A percentile compares a stretch with the other conserved stretches of the same genome.
These are phyloP conservation scores for Arabis alpina DNA, from an alignment of 345 rosid species.

Conservation along the genomic window DNA sequence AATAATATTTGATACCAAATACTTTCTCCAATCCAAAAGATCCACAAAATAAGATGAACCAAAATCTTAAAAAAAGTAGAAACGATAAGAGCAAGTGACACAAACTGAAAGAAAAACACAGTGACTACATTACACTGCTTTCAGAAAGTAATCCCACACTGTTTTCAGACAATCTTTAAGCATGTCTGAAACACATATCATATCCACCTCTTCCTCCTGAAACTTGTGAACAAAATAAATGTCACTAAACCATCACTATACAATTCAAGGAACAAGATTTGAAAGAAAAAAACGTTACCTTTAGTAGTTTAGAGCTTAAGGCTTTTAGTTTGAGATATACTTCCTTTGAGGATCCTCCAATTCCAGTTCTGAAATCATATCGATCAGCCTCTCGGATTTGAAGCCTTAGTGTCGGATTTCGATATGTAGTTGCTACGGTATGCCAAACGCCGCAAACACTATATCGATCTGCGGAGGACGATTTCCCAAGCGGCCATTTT, in stretches of 20 bases:
- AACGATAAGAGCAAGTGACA: conserved; percentile 20
- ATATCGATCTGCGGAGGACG: conserved; percentile 45
- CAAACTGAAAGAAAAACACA: conserved; percentile 11
- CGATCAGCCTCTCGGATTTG: conserved; percentile 62
- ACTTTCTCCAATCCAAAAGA: conserved; percentile 12
- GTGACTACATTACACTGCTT: conserved; percentile 23
- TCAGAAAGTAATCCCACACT: conserved; percentile 30
- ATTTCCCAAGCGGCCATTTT: conserved; percentile 60
- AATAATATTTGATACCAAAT: background rate
- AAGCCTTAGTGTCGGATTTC: conserved; percentile 48
- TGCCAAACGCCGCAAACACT: conserved; percentile 59
- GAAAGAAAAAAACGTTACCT: conserved; percentile 7
- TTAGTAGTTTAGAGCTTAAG: conserved; percentile 27
- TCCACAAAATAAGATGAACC: background rate
- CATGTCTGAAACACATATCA: conserved; percentile 32
- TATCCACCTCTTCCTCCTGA: conserved; percentile 30
- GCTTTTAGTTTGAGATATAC: conserved; percentile 52
- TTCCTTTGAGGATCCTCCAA: conserved; percentile 49
- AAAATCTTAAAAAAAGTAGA: conserved; percentile 8
- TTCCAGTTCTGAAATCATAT: conserved; percentile 52
- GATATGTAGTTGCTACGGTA: conserved; percentile 43
- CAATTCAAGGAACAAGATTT: conserved; percentile 8
- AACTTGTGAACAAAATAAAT: background rate
- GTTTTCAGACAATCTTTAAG: conserved; percentile 32
- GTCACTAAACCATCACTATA: conserved; percentile 7